These are phyloP conservation scores for Nadsonia starkeyi-henricii DNA, from an alignment of 1,139 yeast genomes.

Conservation along the genomic window DNA sequence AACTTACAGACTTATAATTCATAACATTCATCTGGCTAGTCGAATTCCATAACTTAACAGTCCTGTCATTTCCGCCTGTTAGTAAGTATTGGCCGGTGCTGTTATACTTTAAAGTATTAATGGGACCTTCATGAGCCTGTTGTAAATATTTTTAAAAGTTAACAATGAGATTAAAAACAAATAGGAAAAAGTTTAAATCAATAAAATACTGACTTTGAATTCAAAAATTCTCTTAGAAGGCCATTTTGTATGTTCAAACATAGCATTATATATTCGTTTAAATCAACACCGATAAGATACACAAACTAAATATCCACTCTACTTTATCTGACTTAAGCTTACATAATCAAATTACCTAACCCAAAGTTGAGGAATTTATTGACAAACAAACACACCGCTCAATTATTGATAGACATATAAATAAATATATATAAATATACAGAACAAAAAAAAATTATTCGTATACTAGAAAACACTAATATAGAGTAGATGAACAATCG, in stretches of 20 bases:
- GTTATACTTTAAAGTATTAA: conserved; percentile 20
- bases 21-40: conserved; percentile 15
- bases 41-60: conserved; percentile 21
- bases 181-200: conserved; percentile 3
- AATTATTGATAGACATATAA: too few relatives aligned
- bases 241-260: background rate
- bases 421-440: too few relatives aligned
- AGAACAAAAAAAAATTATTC: too few relatives aligned
- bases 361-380: too few relatives aligned
- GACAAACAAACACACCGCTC: too few relatives aligned
- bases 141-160: background rate
- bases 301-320: too few relatives aligned
- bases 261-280: background rate
- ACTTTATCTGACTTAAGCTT: too few relatives aligned
- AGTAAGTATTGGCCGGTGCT: conserved; percentile 20
- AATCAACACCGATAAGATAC: too few relatives aligned
- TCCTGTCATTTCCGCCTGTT: conserved; percentile 24
- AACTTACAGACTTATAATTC: conserved; percentile 12
- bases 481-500: too few relatives aligned
- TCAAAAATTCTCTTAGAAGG: background rate
- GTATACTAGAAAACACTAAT: too few relatives aligned
- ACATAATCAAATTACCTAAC: too few relatives aligned
- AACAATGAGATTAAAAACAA: background rate
- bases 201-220: background rate
- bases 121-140: conserved; percentile 17